phyloP scores from a whole-genome alignment of 169 alveolate species.

The Theileria sp. region DNA sequence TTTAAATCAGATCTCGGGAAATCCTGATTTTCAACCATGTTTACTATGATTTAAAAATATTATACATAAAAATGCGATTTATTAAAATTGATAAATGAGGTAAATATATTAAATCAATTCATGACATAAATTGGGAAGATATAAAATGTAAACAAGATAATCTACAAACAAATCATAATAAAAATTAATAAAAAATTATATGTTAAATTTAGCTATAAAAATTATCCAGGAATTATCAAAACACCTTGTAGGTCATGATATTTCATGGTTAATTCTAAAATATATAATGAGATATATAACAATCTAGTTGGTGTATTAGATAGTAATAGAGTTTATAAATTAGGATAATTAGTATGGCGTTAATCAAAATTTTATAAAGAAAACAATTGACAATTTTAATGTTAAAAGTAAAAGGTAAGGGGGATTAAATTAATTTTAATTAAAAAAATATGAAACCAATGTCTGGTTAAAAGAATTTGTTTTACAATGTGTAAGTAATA shows the following conservation, averaged over 20 bases:
- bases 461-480: background rate
- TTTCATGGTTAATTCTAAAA: background rate
- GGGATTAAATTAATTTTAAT: background rate
- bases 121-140: background rate
- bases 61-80: background rate
- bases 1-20: constrained; percentile 59
- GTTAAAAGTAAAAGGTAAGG: background rate
- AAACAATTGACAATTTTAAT: background rate
- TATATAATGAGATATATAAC: background rate
- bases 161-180: background rate
- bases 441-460: background rate
- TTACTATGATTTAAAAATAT: background rate
- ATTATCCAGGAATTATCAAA: background rate
- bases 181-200: too few relatives aligned
- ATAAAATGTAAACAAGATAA: background rate
- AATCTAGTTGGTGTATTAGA: background rate
- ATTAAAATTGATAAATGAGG: too few relatives aligned
- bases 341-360: background rate
- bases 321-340: background rate
- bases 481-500: background rate
- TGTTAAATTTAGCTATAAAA: background rate
- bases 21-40: constrained; percentile 46
- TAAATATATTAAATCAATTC: too few relatives aligned
- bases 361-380: background rate
- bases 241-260: background rate